phyloP scores from a whole-genome alignment of 2,329 filamentous ascomycete species.

The Penicillium glabrum region DNA sequence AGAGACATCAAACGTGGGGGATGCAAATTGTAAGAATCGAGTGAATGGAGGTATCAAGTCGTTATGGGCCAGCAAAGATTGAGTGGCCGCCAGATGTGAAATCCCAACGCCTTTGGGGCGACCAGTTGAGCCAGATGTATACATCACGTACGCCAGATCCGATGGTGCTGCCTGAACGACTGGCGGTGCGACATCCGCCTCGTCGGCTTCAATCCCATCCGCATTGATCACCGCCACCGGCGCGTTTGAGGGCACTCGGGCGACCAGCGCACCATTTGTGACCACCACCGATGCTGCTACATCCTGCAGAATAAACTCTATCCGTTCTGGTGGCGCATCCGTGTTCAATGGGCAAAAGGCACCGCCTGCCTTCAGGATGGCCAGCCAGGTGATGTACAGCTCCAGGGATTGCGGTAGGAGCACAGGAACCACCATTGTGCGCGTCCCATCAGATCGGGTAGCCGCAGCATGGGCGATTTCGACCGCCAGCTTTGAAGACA shows the following conservation, averaged over 20 bases:
- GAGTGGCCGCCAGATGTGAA: conserved; percentile 76
- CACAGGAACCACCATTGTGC: conserved; percentile 63
- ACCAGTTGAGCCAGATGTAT: conserved; percentile 88
- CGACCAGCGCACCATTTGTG: conserved; percentile 48
- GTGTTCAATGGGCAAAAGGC: conserved; percentile 83
- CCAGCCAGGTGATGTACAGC: conserved; percentile 75
- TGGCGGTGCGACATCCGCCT: neutral
- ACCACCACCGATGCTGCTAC: conserved; percentile 69
- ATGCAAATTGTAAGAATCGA: conserved; percentile 87
- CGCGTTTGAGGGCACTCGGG: conserved; percentile 21
- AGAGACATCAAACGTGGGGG: conserved; percentile 90
- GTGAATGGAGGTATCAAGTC: conserved; percentile 71
- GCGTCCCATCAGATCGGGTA: conserved; percentile 9
- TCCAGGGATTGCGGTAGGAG: conserved; percentile 74
- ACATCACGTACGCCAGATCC: conserved; percentile 80
- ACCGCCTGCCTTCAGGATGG: conserved; percentile 75
- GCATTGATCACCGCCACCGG: conserved; percentile 20
- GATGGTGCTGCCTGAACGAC: conserved; percentile 26
- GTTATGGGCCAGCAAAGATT: conserved; percentile 80
- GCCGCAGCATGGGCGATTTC: conserved; percentile 43
- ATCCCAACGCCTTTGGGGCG: conserved; percentile 84
- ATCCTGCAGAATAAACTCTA: conserved; percentile 79
- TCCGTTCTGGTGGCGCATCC: conserved; percentile 73
- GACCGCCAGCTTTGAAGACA: conserved; percentile 57
- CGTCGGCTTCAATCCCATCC: conserved; percentile 17